Evolutionary conservation across 805 yeast species (phyloP).

Genomic region (Wickerhamomyces ciferrii): DNA sequence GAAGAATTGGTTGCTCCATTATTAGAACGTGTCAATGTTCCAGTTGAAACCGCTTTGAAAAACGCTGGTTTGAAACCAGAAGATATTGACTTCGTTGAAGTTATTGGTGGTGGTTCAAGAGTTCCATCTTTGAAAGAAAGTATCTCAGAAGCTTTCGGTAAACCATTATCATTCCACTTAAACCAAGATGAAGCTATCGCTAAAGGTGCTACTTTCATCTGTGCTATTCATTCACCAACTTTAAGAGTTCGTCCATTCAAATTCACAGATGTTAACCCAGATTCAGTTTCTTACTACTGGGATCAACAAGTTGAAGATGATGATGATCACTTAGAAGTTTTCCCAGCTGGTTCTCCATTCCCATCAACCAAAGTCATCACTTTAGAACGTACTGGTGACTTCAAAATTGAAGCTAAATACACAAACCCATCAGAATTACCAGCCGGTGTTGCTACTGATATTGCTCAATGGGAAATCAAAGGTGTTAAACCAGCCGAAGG

Average conservation of each 20-base stretch:
- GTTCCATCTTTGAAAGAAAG: slow-evolving; percentile 88
- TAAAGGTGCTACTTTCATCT: slow-evolving; percentile 97
- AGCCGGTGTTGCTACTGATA: slow-evolving; percentile 51
- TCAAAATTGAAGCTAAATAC: slow-evolving; percentile 80
- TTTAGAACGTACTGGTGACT: slow-evolving; percentile 85
- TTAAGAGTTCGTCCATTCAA: slow-evolving; percentile 98
- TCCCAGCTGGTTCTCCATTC: slow-evolving; percentile 89
- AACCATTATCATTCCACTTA: slow-evolving; percentile 85
- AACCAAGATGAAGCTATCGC: slow-evolving; percentile 99
- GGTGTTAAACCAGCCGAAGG: slow-evolving; percentile 83
- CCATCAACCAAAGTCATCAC: slow-evolving; percentile 97
- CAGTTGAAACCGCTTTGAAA: slow-evolving; percentile 77
- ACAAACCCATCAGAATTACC: slow-evolving; percentile 73
- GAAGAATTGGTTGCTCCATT: slow-evolving; percentile 86
- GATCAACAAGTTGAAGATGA: slow-evolving; percentile 88
- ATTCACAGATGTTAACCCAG: slow-evolving; percentile 90
- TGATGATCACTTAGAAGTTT: slow-evolving; percentile 87
- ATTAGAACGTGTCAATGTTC: slow-evolving; percentile 67
- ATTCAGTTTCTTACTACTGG: slow-evolving; percentile 94
- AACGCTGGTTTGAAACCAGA: slow-evolving; percentile 68
- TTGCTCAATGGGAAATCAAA: slow-evolving; percentile 81
- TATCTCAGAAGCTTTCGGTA: slow-evolving; percentile 75
- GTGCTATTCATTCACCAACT: slow-evolving; percentile 99
- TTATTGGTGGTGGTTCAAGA: slow-evolving; percentile 98
- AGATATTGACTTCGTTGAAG: slow-evolving; percentile 87